Conservation (phyloP, 331 rosid genomes). For the Quercus tomentella region DNA sequence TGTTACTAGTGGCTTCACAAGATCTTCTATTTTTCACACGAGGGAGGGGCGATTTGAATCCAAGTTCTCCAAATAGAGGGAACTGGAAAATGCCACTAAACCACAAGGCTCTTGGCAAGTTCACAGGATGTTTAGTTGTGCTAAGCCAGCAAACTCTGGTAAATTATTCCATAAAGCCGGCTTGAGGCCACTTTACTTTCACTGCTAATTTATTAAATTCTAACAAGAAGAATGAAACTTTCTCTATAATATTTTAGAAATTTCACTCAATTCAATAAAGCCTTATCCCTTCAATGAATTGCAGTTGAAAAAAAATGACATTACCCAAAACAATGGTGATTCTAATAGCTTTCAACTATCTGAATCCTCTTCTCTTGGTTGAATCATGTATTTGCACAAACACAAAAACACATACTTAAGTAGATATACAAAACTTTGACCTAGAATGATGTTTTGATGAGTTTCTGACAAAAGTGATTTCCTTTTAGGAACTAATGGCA, state of each 20-base stretch:
- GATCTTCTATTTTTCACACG: not conserved
- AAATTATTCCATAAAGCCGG: not conserved
- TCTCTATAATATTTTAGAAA: not conserved
- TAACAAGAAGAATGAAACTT: not conserved
- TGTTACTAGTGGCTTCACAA: not conserved
- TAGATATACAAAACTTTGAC: not conserved
- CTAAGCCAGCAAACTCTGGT: not conserved
- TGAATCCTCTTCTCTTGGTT: not conserved
- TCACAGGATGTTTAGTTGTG: not conserved
- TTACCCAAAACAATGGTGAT: not conserved
- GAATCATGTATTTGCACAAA: not conserved
- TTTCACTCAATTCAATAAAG: not conserved
- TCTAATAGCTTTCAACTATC: not conserved
- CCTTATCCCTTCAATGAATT: not conserved
- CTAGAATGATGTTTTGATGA: slow-evolving; percentile 40
- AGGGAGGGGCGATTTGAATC: too few relatives aligned
- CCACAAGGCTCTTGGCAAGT: too few relatives aligned
- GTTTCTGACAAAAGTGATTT: slow-evolving; percentile 53
- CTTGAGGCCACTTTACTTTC: not conserved
- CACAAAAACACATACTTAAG: not conserved
- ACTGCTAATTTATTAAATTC: not conserved
- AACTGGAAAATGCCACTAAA: too few relatives aligned
- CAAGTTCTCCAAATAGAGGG: too few relatives aligned
- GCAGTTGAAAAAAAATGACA: not conserved
- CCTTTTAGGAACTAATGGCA: slow-evolving; percentile 61